Evolutionary conservation across 164 flowering plant species (phyloP), one percentile per base, ranked within the genome.

Genomic region (Nelumbo lutea): DNA sequence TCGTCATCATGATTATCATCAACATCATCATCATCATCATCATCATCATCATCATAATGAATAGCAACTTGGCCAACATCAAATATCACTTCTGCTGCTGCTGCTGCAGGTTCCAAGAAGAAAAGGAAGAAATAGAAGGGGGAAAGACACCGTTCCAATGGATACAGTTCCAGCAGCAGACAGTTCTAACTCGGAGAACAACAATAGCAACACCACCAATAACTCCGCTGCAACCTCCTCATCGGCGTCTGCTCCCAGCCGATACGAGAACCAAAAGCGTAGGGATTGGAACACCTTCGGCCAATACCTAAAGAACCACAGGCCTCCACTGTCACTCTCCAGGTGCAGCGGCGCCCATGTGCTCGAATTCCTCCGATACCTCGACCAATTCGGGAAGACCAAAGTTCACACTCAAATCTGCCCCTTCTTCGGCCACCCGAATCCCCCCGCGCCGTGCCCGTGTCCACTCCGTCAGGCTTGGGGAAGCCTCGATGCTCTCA

Each of bases 291-390:
- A 86, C 83, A 88, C 93, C 38, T 27, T 27, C 27, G 27, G 27
- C 27, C 27, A 27, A 27, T 27, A 27, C 27, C 27, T 27, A 27
- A 27, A 73, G 68, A 88, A 88, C 73, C 93, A 86, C 80, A 62
- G 89, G 62, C 93, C 93, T 0, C 93, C 93, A n/a, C 85, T 88
- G 1, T 76, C 89, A 2, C 88, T 88, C 7, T 79, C 85, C 43
- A 65, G 90, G 63, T 88, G 93, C 81, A 85, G 90, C 58, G 93
- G 90, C 0, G 90, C 93, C 1, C 90, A 88, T 62, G 93, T 88
- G 1, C 84, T 88, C 6, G 91, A 87, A 70, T 87, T 87, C 78
- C 89, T 87, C 62, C 76, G 88, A 27, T 27, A 27, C 27, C 27
- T 27, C 27, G 27, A 27, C 27, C 27, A 27, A 27, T 27, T 27